Conservation (phyloP, 1,139 yeast species). For the Kodamaea fungicola region DNA sequence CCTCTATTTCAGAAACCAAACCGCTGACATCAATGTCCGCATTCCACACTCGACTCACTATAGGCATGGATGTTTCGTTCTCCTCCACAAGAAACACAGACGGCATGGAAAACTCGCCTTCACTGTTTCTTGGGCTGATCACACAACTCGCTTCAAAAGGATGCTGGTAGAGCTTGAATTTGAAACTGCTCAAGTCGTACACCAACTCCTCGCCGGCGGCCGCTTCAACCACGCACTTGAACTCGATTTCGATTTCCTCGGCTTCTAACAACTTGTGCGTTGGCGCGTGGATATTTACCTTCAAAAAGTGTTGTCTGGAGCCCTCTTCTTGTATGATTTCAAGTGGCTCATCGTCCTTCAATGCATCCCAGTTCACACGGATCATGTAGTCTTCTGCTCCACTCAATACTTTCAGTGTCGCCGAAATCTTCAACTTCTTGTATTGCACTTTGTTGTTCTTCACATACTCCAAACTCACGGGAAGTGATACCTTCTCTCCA, state of each 20-base stretch:
- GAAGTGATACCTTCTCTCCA: constrained; percentile 28
- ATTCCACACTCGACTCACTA: constrained; percentile 47
- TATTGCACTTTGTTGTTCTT: constrained; percentile 18
- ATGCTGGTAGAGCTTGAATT: constrained; percentile 27
- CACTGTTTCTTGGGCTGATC: constrained; percentile 37
- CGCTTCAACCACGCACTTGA: constrained; percentile 24
- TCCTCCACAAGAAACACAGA: constrained; percentile 30
- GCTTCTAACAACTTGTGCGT: constrained; percentile 5
- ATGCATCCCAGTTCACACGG: constrained; percentile 32
- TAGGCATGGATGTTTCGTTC: constrained; percentile 31
- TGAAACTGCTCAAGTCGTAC: constrained; percentile 25
- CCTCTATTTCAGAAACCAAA: constrained; percentile 15
- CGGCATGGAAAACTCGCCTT: constrained; percentile 33
- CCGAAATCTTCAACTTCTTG: constrained; percentile 18
- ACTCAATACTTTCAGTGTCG: constrained; percentile 17
- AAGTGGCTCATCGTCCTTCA: constrained; percentile 43
- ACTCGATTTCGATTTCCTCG: constrained; percentile 17
- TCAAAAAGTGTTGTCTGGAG: constrained; percentile 13
- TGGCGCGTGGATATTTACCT: constrained; percentile 26
- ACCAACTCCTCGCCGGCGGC: constrained; percentile 18
- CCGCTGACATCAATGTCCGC: constrained; percentile 22
- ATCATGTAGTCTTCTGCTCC: constrained; percentile 15
- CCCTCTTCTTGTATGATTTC: constrained; percentile 11
- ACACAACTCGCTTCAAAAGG: constrained; percentile 36
- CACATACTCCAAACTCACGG: constrained; percentile 19